Evolutionary conservation across 257 asterid genomes (phyloP), one percentile per base, ranked within the genome.

Genomic region (Solanum microdontum): DNA sequence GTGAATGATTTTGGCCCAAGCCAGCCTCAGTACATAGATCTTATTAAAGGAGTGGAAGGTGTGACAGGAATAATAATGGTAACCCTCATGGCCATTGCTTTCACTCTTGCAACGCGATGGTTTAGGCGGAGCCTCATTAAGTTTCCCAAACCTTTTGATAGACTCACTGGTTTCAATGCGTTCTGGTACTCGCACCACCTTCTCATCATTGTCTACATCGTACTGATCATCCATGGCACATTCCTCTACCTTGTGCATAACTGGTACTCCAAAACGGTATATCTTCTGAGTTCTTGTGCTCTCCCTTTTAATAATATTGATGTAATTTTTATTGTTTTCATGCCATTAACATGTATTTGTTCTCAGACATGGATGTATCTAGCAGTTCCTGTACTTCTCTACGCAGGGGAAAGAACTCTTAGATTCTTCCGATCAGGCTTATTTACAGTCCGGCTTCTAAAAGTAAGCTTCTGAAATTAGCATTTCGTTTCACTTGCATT

Each of bases 141-240:
- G 92, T 85, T 96, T 83, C 99, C 99, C 60, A 94, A 92, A 91
- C 99, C 99, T 8, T 95, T 96, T 7, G 96, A 95, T 86, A 94
- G 96, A 90, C 98, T 96, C 62, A 96, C 99, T 3, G 99, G 99
- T 74, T 96, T 95, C 93, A 96, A 96, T 76, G 97, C 99, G 9
- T 96, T 96, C 86, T 96, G 99, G 99, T 96, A 96, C 86, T 95
- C 99, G 0, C 99, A 96, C 91, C 99, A 96, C 91, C 92, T 96
- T 77, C 93, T 96, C 12, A 89, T 89, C 88, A 60, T 95, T 19
- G 98, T 96, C 92, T 96, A 96, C 93, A 88, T 95, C 88, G 87
- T 95, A 91, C 97, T 96, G 34, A 79, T 95, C 91, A 85, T 96
- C 87, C 99, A 96, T 80, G 94, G 99, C 62, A 74, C 88, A 3